Percentiles rank a stretch among this genome's conserved stretches.
phyloP scores from a whole-genome alignment of 805 yeast species.

The Hyphopichia homilentoma region DNA sequence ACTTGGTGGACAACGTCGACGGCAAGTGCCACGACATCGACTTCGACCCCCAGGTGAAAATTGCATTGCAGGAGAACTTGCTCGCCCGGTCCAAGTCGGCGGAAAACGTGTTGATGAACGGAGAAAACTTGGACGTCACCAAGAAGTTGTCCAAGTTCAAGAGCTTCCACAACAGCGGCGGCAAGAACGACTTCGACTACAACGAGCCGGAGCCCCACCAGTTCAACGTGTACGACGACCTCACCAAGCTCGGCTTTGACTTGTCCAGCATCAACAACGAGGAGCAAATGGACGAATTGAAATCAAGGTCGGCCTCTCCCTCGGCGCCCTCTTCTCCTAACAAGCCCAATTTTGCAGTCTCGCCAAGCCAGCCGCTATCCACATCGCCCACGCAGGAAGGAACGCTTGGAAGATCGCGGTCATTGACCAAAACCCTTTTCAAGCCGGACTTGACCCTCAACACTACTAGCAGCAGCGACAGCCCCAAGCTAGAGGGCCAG shows the following conservation, averaged over 20 bases:
- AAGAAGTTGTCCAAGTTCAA: conserved; percentile 23
- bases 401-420: conserved; percentile 15
- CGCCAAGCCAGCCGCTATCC: background rate
- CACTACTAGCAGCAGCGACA: conserved; percentile 8
- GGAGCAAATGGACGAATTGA: conserved; percentile 19
- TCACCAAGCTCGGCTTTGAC: conserved; percentile 31
- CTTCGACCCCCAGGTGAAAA: conserved; percentile 16
- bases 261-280: conserved; percentile 17
- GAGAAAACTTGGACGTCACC: conserved; percentile 17
- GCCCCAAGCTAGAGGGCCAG: background rate
- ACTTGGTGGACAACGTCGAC: conserved; percentile 3
- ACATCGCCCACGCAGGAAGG: conserved; percentile 1
- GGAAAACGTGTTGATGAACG: conserved; percentile 14
- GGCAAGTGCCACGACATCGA: background rate
- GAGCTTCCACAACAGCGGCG: conserved; percentile 11
- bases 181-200: conserved; percentile 12
- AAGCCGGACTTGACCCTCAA: conserved; percentile 26
- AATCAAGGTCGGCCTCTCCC: too few species aligned
- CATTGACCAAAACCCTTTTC: conserved; percentile 34
- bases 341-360: background rate
- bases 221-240: conserved; percentile 24
- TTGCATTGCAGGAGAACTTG: conserved; percentile 37
- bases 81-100: conserved; percentile 29
- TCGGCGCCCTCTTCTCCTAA: background rate
- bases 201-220: conserved; percentile 34